Evolutionary conservation across 208 protist genomes (phyloP), one percentile per base, ranked within the genome.

Genomic region (Acanthamoeba quina): DNA sequence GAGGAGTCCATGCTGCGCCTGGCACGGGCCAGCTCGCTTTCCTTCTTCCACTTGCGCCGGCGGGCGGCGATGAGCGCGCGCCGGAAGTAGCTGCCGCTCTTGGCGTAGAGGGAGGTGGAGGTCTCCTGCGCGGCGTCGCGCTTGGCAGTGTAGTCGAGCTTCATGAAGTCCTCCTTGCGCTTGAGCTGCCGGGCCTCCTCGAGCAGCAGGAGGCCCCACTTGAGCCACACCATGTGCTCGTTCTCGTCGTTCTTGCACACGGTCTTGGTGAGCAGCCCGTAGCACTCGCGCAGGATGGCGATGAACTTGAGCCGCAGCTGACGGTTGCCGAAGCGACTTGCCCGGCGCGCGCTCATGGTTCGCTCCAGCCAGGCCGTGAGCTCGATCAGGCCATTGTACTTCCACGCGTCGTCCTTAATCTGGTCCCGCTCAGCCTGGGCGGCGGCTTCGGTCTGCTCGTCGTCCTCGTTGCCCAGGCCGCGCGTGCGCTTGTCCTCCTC

Each of bases 151-250:
- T 85, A 85, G 76, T 85, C 76, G n/a, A 85, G 76, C 49, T 85
- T 85, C 76, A 85, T 85, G 76, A 85, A 85, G 76, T 85, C 76
- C 47, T 85, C 76, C n/a, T 85, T 52, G n/a, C 76, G 76, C 44
- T 85, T 85, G 76, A 85, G 76, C 21, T 85, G 76, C 15, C 76
- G 76, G 24, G 76, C 76, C 44, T 85, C 76, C 49, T 85, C 76
- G 47, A 85, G 76, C 49, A 85, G 76, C 9, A 85, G 76, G 11
- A 85, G 76, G 76, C 76, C 76, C 76, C 76, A 85, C 49, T 85
- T 85, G 76, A 60, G 49, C 76, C 76, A 85, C 76, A 85, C 49
- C 44, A 85, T 52, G 44, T 85, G 76, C 76, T 85, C 76, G 76
- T 58, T 85, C 24, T 52, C 44, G 49, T 85, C 76, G 76, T 85